Percentiles rank a stretch among this genome's conserved stretches.
These are phyloP conservation scores for Suaeda aralocaspica DNA, from an alignment of 148 eudicot genomes.

Conservation along the genomic window DNA sequence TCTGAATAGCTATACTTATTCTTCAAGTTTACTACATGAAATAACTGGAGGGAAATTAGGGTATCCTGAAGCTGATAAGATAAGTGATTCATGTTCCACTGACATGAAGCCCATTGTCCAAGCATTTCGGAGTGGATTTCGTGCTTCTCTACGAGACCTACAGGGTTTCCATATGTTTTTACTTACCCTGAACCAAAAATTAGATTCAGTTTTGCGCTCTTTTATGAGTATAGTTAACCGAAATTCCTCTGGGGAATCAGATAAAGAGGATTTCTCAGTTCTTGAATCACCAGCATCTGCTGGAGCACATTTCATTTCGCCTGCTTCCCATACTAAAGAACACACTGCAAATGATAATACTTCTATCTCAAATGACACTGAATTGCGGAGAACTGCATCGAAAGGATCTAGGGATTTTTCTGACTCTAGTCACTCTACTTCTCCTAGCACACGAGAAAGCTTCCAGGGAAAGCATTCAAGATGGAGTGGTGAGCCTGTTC, in stretches of 20 bases:
- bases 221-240: constrained; percentile 59
- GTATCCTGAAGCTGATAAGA: constrained; percentile 38
- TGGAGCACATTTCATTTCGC: constrained; percentile 41
- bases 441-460: constrained; percentile 70
- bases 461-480: constrained; percentile 59
- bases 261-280: constrained; percentile 68
- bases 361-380: constrained; percentile 49
- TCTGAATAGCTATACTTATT: constrained; percentile 73
- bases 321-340: constrained; percentile 48
- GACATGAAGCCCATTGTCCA: constrained; percentile 60
- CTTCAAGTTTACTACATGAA: constrained; percentile 68
- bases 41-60: constrained; percentile 84
- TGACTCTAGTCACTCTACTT: constrained; percentile 46
- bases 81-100: constrained; percentile 23
- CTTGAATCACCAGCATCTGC: constrained; percentile 52
- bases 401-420: constrained; percentile 57
- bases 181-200: constrained; percentile 84
- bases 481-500: constrained; percentile 70
- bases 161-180: constrained; percentile 98
- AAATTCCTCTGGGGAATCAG: constrained; percentile 53
- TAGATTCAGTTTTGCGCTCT: constrained; percentile 66
- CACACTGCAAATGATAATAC: constrained; percentile 37
- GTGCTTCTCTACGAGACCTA: constrained; percentile 82
- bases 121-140: constrained; percentile 78
- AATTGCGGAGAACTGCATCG: constrained; percentile 41